A percentile compares a stretch with the other conserved stretches of the same genome.
These are phyloP conservation scores for Scopulariopsis brevicaulis DNA, from an alignment of 2,329 filamentous ascomycete species.

Conservation along the genomic window DNA sequence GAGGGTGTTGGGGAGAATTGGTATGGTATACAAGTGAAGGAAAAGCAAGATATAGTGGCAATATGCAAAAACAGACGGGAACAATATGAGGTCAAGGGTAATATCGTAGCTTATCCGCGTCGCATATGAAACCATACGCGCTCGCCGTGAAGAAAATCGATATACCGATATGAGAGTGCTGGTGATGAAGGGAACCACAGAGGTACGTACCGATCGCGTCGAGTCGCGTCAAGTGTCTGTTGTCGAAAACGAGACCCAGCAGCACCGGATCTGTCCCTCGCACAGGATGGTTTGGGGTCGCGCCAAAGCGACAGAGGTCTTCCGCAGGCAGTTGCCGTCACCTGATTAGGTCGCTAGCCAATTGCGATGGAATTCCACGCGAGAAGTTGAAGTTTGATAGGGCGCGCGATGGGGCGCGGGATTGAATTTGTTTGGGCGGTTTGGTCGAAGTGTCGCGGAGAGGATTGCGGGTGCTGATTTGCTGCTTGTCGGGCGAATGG, in stretches of 20 bases:
- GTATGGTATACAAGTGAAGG: neutral
- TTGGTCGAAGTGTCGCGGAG: conserved; percentile 2
- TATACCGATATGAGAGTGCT: neutral
- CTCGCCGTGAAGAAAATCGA: neutral
- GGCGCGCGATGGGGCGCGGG: neutral
- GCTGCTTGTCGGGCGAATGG: conserved; percentile 4
- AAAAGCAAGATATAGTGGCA: neutral
- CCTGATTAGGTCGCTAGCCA: neutral
- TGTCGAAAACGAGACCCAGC: neutral
- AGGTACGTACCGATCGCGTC: conserved; percentile 5
- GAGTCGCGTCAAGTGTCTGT: conserved; percentile 1
- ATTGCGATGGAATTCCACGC: neutral
- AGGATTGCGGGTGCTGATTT: conserved; percentile 5
- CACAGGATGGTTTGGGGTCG: neutral
- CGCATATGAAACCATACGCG: neutral
- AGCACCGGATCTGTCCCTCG: neutral
- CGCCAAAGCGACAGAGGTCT: neutral
- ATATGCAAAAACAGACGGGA: neutral
- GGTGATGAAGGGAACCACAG: neutral
- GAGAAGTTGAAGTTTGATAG: neutral
- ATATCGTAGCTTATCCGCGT: neutral
- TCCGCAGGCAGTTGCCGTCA: conserved; percentile 6
- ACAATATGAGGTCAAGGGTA: neutral
- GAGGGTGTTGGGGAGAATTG: neutral
- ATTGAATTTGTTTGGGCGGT: conserved; percentile 3